These are phyloP conservation scores for Cadophora malorum DNA, from an alignment of 2,329 filamentous ascomycete species.

Conservation along the genomic window DNA sequence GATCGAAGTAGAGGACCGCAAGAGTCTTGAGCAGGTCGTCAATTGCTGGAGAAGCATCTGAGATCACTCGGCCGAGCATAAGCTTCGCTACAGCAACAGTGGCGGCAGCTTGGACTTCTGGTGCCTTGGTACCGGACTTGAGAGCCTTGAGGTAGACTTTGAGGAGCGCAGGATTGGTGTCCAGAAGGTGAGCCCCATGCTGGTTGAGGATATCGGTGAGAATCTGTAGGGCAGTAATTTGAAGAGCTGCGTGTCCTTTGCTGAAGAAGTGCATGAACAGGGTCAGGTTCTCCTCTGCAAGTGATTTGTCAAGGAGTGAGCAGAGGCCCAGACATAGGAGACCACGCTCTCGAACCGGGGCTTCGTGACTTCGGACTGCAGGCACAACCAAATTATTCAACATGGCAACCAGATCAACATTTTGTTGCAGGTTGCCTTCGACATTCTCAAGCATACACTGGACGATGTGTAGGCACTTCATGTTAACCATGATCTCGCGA, in stretches of 20 bases:
- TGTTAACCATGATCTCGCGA: constrained; percentile 93
- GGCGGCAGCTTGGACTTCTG: constrained; percentile 80
- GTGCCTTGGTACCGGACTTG: constrained; percentile 70
- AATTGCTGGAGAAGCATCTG: constrained; percentile 64
- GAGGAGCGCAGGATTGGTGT: constrained; percentile 70
- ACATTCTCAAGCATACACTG: constrained; percentile 98
- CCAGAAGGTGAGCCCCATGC: constrained; percentile 80
- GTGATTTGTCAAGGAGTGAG: constrained; percentile 86
- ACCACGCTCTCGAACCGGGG: constrained; percentile 88
- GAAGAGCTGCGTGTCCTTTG: constrained; percentile 88
- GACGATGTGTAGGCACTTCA: constrained; percentile 97
- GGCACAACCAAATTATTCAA: constrained; percentile 96
- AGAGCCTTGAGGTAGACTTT: constrained; percentile 88
- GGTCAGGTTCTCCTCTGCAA: constrained; percentile 89
- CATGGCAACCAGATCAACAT: constrained; percentile 94
- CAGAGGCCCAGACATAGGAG: constrained; percentile 89
- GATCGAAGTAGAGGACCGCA: constrained; percentile 88
- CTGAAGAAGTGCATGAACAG: constrained; percentile 96
- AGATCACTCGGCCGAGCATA: constrained; percentile 79
- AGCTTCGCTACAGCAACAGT: constrained; percentile 86
- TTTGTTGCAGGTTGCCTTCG: constrained; percentile 83
- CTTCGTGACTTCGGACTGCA: constrained; percentile 90
- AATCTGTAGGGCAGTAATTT: constrained; percentile 89
- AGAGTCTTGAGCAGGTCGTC: constrained; percentile 83
- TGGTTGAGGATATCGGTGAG: constrained; percentile 92